Evolutionary conservation across 805 yeast species (phyloP).

Genomic region (Wickerhamiella vanderwaltii): DNA sequence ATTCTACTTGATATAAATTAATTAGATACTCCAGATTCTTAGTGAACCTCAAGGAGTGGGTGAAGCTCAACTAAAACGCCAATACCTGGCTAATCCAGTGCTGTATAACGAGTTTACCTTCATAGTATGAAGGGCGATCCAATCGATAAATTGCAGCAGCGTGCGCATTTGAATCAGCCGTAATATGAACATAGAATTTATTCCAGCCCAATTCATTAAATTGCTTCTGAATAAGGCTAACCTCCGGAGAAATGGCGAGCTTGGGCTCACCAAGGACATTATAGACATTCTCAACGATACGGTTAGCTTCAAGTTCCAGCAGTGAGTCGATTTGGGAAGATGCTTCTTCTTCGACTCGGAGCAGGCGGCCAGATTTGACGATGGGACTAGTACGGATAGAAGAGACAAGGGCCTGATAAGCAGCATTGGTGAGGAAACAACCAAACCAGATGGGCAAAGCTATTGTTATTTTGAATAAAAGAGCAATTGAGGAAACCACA

Average conservation of each 20-base stretch:
- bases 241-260: slow-evolving; percentile 25
- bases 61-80: too few species aligned
- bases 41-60: too few species aligned
- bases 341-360: not conserved
- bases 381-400: slow-evolving; percentile 25
- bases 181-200: slow-evolving; percentile 59
- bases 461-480: slow-evolving; percentile 32
- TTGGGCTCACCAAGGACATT: slow-evolving; percentile 14
- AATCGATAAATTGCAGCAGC: slow-evolving; percentile 68
- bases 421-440: slow-evolving; percentile 40
- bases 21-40: too few species aligned
- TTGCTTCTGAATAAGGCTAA: slow-evolving; percentile 40
- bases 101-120: slow-evolving; percentile 54
- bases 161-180: slow-evolving; percentile 56
- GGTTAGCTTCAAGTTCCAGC: slow-evolving; percentile 20
- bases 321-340: slow-evolving; percentile 1
- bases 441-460: slow-evolving; percentile 52
- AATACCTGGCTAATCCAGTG: slow-evolving; percentile 62
- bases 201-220: slow-evolving; percentile 54
- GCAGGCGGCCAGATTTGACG: slow-evolving; percentile 2
- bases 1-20: too few species aligned
- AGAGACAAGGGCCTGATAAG: slow-evolving; percentile 33
- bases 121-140: slow-evolving; percentile 43
- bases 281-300: slow-evolving; percentile 20
- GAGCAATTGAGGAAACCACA: not conserved